Base-by-base conservation (phyloP, 768 basidiomycete genomes). In the Leccinum imitatum region DNA sequence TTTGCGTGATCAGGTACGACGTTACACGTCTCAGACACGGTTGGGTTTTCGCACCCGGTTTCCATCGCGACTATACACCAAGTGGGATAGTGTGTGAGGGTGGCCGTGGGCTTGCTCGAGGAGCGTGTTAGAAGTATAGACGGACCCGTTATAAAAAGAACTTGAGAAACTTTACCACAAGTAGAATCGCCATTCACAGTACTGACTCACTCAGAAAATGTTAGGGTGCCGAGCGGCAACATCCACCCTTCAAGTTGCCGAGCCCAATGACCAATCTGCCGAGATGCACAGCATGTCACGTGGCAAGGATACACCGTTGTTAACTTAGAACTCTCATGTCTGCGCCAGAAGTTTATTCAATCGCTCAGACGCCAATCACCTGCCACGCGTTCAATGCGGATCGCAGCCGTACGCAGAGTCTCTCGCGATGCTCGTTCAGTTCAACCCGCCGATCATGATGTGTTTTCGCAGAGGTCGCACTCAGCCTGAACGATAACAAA, bases 341-440 rank as follows among this genome's bases (percentile, higher is more conserved):
- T 75, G 73, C 84, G 31, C 90, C 91, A 51, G 86, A 95, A 80
- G 80, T 92, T 6, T 89, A 84, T 73, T 82, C 83, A 56, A 80
- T 98, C 51, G 81, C 90, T n/a, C 86, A 92, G 68, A 83, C 83
- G 0, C 93, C 95, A 31, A 83, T 99, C 54, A 94, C 93, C 3
- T 87, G 87, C 46, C 93, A 97, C 74, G 83, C 93, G 2, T 98
- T 98, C 84, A 95, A 87, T 68, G 87, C 87, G 23, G 92, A 96
- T 72, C 86, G 92, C 65, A 81, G 78, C 62, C 90, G 96, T 98
- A 66, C 75, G 92, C 83, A 46, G 44, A 46, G n/a, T 30, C 27
- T 11, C 10, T 46, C 15, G 44, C n/a, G 58, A 63, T 35, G 15
- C 50, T 50, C 23, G 39, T 21, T 25, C 6, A 6, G 19, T n/a